Base-by-base conservation (phyloP, 225 moss, liverwort and hornwort species). In the Climacium dendroides region DNA sequence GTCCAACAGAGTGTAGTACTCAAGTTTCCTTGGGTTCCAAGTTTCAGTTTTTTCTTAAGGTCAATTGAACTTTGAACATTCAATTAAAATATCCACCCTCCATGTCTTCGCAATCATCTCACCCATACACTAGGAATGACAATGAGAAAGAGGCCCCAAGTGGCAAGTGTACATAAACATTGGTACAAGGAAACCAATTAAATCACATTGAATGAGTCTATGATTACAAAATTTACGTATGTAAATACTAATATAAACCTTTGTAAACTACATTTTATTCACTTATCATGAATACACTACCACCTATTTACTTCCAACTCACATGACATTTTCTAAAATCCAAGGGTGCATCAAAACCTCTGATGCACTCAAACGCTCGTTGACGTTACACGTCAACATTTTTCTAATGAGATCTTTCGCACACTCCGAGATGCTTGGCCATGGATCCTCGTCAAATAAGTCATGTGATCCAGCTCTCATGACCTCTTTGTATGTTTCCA, bases 381-480 rank as follows among this genome's bases (percentile, higher is more conserved):
- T 52, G 22, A 75, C 35, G 14, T 53, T 75, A 14, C 2, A 9
- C 0, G 14, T 35, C 14, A 75, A 53, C 53, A 53, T 75, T 53
- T 75, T 75, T 18, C 1, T 0, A 23, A 23, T 35, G 53, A 75
- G 35, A 50, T 75, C 53, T 53, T 75, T 75, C 22, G 52, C 75
- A 53, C 35, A 12, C 14, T 52, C 8, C 0, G 9, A 75, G 23
- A 75, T 75, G 2, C 0, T 8, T 35, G 75, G 35, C 75, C 23
- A 75, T 75, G 53, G 75, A 52, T 75, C 53, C 1, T 52, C 5
- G 8, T 22, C 53, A 53, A 75, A 75, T 3, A 75, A 23, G 1
- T 53, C 23, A 35, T 8, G 22, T 3, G 11, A n/a, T 9, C 35
- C 2, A 0, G 1, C n/a, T n/a, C n/a, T 8, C 23, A 35, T 35